Percentiles rank a stretch among this genome's conserved stretches.
Evolutionary conservation across 2,329 filamentous ascomycete species (phyloP).

Genomic region (Monosporascus ibericus): DNA sequence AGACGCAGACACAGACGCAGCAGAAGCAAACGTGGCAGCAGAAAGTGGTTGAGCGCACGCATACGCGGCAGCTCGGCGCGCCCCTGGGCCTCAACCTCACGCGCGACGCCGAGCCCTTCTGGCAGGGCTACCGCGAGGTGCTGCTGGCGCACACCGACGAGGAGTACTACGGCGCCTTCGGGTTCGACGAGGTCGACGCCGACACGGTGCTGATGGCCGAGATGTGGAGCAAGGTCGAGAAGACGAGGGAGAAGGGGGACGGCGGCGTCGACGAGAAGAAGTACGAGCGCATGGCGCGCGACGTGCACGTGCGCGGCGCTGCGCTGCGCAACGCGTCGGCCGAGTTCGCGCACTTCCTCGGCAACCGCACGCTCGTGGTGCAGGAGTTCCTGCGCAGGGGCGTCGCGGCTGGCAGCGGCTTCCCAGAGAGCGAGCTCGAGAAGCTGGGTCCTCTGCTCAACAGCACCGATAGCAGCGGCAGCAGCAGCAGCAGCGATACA

Average conservation of each 20-base stretch:
- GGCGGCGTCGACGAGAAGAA: background rate
- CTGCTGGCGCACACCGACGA: slow-evolving; percentile 5
- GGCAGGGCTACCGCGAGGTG: background rate
- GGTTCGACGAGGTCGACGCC: slow-evolving; percentile 5
- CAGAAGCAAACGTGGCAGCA: background rate
- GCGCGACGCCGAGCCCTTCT: background rate
- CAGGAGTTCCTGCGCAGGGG: background rate
- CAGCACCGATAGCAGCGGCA: background rate
- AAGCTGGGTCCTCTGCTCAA: background rate
- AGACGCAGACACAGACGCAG: too few species aligned
- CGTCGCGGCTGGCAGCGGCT: background rate
- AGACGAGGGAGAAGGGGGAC: background rate
- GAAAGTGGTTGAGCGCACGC: background rate
- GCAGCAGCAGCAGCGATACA: background rate
- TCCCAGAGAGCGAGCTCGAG: background rate
- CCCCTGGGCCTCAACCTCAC: background rate
- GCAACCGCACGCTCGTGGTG: background rate
- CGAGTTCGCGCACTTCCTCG: background rate
- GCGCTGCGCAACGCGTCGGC: background rate
- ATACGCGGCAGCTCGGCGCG: background rate
- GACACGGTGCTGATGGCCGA: slow-evolving; percentile 1
- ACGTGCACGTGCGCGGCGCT: background rate
- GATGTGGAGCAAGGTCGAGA: background rate
- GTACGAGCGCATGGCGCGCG: slow-evolving; percentile 1
- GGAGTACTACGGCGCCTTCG: slow-evolving; percentile 2